Conservation (phyloP, 805 yeast species). For the Metschnikowia lachancei region DNA sequence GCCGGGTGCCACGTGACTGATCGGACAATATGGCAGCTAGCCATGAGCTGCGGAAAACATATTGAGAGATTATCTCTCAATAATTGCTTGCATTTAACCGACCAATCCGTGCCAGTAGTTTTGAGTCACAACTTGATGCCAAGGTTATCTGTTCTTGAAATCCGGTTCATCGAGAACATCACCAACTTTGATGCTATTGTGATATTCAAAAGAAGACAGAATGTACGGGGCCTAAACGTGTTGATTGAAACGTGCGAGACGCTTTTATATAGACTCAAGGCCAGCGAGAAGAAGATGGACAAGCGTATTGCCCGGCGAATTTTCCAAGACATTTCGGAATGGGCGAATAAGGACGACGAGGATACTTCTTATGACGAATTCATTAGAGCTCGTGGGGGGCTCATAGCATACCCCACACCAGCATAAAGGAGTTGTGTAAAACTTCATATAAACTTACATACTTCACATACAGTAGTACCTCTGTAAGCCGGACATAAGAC, state of each 20-base stretch:
- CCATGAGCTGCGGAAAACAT: constrained; percentile 45
- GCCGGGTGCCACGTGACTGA: constrained; percentile 88
- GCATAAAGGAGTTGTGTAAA: too few species aligned
- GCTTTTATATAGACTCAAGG: constrained; percentile 55
- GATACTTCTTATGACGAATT: constrained; percentile 23
- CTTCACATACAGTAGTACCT: too few species aligned
- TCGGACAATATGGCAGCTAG: constrained; percentile 76
- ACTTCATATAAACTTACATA: too few species aligned
- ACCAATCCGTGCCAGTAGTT: constrained; percentile 54
- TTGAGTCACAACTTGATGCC: constrained; percentile 33
- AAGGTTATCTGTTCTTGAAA: constrained; percentile 69
- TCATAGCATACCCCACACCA: too few species aligned
- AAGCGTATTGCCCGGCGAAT: constrained; percentile 54
- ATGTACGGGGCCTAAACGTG: constrained; percentile 45
- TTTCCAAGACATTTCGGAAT: constrained; percentile 59
- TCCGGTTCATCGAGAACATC: constrained; percentile 58
- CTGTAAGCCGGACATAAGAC: too few species aligned
- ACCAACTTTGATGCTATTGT: constrained; percentile 63
- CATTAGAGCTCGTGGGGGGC: constrained; percentile 5
- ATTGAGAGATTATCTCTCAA: constrained; percentile 72
- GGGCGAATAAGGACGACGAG: constrained; percentile 57
- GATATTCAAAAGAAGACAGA: constrained; percentile 59
- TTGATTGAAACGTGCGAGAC: constrained; percentile 78
- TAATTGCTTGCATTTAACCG: constrained; percentile 60
- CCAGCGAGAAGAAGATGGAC: constrained; percentile 60